Conservation (phyloP, 2,329 filamentous ascomycete genomes). For the Pestalotiopsis sp. region DNA sequence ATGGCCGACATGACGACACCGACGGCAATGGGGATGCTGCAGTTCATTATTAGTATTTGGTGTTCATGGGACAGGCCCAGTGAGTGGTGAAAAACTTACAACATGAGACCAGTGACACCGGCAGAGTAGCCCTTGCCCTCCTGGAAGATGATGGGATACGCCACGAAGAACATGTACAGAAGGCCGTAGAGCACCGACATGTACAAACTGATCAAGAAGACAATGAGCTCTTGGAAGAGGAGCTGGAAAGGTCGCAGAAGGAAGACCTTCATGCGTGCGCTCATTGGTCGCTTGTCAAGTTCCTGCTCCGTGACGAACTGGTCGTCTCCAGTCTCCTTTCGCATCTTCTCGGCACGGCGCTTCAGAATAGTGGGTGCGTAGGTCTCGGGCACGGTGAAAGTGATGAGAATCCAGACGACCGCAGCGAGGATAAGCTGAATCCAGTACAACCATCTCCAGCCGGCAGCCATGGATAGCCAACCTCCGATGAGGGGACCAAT, state of each 20-base stretch:
- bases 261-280: conserved; percentile 73
- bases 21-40: conserved; percentile 71
- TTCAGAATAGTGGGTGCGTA: conserved; percentile 81
- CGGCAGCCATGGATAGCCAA: conserved; percentile 69
- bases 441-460: conserved; percentile 89
- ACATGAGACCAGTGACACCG: conserved; percentile 80
- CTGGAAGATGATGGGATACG: conserved; percentile 73
- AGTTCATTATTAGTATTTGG: not conserved
- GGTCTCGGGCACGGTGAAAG: conserved; percentile 88
- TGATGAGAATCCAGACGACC: conserved; percentile 73
- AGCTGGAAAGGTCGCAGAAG: conserved; percentile 83
- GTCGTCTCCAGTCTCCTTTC: conserved; percentile 67
- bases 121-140: conserved; percentile 78
- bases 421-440: conserved; percentile 78
- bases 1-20: conserved; percentile 71
- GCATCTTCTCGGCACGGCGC: conserved; percentile 70
- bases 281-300: conserved; percentile 70
- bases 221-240: conserved; percentile 81
- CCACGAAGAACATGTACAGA: conserved; percentile 78
- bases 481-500: conserved; percentile 78
- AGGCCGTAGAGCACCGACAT: conserved; percentile 82
- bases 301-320: conserved; percentile 80
- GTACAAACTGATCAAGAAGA: conserved; percentile 81
- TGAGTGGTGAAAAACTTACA: conserved; percentile 37
- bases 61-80: not conserved